phyloP scores from a whole-genome alignment of 352 stramenopile species.

The Pythium plurisporium region DNA sequence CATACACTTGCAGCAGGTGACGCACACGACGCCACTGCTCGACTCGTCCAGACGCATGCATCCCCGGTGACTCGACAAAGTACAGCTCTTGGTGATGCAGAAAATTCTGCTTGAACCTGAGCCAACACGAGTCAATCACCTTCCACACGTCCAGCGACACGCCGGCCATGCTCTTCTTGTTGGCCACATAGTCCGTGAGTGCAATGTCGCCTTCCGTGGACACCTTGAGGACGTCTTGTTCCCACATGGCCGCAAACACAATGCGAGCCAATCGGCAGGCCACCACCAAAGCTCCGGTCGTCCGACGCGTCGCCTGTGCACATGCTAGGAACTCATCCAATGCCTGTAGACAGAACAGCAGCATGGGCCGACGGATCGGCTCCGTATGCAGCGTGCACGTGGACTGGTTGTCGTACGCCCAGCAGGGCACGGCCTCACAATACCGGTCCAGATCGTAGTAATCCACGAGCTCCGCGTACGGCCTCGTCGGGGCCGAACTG shows the following conservation, averaged over 20 bases:
- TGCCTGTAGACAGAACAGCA: conserved; percentile 71
- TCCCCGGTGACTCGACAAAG: conserved; percentile 31
- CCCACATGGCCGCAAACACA: conserved; percentile 54
- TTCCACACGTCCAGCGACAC: conserved; percentile 56
- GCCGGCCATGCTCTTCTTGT: conserved; percentile 31
- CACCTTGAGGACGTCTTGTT: conserved; percentile 28
- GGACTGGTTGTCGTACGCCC: conserved; percentile 31
- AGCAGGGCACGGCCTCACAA: conserved; percentile 63
- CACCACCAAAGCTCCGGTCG: conserved; percentile 31
- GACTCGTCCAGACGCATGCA: not conserved
- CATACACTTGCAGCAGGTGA: conserved; percentile 46
- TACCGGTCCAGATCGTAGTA: conserved; percentile 68
- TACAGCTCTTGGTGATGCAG: conserved; percentile 62
- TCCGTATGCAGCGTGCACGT: conserved; percentile 42
- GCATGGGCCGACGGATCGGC: conserved; percentile 41
- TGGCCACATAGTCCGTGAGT: conserved; percentile 29
- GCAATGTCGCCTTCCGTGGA: conserved; percentile 27
- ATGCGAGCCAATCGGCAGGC: conserved; percentile 48
- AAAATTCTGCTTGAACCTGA: conserved; percentile 53
- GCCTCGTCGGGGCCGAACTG: not conserved
- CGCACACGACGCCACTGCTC: conserved; percentile 36
- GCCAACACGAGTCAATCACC: conserved; percentile 56
- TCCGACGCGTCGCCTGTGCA: not conserved
- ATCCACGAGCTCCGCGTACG: conserved; percentile 41
- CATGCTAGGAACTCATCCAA: conserved; percentile 67